A percentile compares a stretch with the other conserved stretches of the same genome.
Conservation (phyloP, 371 early-diverging fungal species). For the Ordospora pajunii region DNA sequence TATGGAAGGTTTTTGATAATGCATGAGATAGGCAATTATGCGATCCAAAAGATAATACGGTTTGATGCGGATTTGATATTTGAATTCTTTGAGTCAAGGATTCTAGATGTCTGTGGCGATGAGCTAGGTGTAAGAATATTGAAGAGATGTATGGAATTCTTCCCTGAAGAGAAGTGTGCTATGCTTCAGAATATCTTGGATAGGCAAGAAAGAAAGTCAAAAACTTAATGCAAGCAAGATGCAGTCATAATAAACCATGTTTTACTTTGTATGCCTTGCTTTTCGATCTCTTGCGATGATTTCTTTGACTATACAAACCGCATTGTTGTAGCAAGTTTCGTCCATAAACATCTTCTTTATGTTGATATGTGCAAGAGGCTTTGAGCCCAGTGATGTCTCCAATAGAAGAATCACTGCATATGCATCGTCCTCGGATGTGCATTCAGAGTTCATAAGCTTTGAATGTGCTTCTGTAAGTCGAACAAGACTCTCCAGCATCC, state of each 20-base stretch:
- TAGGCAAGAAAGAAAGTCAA: neutral
- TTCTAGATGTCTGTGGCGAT: constrained; percentile 35
- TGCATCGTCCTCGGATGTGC: constrained; percentile 37
- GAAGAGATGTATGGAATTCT: constrained; percentile 50
- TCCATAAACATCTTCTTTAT: constrained; percentile 30
- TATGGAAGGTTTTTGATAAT: constrained; percentile 48
- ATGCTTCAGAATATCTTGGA: constrained; percentile 8
- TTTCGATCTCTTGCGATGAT: neutral
- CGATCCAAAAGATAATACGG: constrained; percentile 56
- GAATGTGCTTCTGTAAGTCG: constrained; percentile 58
- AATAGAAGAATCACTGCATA: constrained; percentile 42
- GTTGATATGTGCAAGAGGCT: neutral
- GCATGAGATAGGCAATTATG: constrained; percentile 61
- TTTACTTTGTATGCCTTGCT: neutral
- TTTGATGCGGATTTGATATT: constrained; percentile 46
- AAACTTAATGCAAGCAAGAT: neutral
- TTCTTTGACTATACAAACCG: neutral
- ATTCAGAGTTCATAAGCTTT: constrained; percentile 26
- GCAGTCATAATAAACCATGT: no score
- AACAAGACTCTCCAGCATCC: constrained; percentile 59
- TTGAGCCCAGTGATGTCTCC: constrained; percentile 28
- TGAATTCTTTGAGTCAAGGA: constrained; percentile 45
- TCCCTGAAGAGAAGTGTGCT: constrained; percentile 29
- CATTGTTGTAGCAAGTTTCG: constrained; percentile 5
- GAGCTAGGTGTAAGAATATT: constrained; percentile 57